These are phyloP conservation scores for Achaetomiella virescens DNA, from an alignment of 495 filamentous ascomycete species.

Conservation along the genomic window DNA sequence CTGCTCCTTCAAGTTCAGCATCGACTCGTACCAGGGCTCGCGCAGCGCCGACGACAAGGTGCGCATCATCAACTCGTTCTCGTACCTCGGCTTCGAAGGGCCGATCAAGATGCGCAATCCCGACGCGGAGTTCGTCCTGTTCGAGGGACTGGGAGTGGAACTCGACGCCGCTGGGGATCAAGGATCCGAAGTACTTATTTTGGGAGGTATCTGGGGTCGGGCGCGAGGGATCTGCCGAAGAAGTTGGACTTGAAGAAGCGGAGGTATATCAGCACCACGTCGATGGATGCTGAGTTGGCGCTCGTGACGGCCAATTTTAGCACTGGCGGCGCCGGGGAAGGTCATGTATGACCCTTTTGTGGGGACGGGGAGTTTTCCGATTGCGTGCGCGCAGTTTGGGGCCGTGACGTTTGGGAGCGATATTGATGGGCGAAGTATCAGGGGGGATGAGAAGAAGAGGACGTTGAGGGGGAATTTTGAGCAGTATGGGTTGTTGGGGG, in stretches of 20 bases:
- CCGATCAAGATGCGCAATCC: slow-evolving; percentile 66
- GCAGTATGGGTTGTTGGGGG: slow-evolving; percentile 66
- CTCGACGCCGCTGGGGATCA: slow-evolving; percentile 32
- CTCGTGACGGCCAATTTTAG: slow-evolving; percentile 90
- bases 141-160: slow-evolving; percentile 69
- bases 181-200: slow-evolving; percentile 56
- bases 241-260: slow-evolving; percentile 89
- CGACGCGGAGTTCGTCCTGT: slow-evolving; percentile 66
- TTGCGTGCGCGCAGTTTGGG: slow-evolving; percentile 85
- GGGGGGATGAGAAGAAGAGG: slow-evolving; percentile 52
- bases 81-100: slow-evolving; percentile 70
- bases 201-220: slow-evolving; percentile 59
- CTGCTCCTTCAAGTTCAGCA: slow-evolving; percentile 68
- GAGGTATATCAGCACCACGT: slow-evolving; percentile 87
- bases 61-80: slow-evolving; percentile 72
- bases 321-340: slow-evolving; percentile 72
- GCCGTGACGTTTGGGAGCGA: slow-evolving; percentile 75
- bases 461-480: slow-evolving; percentile 69
- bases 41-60: slow-evolving; percentile 53
- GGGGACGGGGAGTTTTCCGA: slow-evolving; percentile 83
- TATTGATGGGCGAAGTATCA: slow-evolving; percentile 83
- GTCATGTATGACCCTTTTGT: slow-evolving; percentile 91
- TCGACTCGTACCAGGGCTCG: slow-evolving; percentile 72
- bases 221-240: slow-evolving; percentile 57
- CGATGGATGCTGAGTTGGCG: slow-evolving; percentile 91